Percentiles rank a stretch among this genome's conserved stretches.
Conservation (phyloP, 495 filamentous ascomycete genomes). For the Penicillium pancosmium region DNA sequence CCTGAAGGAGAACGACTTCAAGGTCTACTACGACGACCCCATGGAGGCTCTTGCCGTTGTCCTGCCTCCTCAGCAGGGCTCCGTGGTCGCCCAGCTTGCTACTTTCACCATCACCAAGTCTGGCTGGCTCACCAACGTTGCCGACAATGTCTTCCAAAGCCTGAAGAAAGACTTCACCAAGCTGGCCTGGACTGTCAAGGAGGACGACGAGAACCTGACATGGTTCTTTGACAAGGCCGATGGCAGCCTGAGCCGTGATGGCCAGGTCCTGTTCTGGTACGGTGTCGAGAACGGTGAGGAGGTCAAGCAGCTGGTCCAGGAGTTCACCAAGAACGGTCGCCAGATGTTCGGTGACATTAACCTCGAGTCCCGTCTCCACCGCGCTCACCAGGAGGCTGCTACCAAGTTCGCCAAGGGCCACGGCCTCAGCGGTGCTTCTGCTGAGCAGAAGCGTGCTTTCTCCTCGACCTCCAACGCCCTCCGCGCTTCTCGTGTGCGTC, state of each 20-base stretch:
- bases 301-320: conserved; percentile 81
- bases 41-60: conserved; percentile 97
- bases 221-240: conserved; percentile 99
- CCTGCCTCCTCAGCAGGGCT: conserved; percentile 63
- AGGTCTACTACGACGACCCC: conserved; percentile 93
- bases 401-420: conserved; percentile 56
- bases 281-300: conserved; percentile 85
- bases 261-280: conserved; percentile 96
- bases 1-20: conserved; percentile 76
- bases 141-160: conserved; percentile 94
- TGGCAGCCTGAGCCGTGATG: conserved; percentile 80
- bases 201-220: conserved; percentile 94
- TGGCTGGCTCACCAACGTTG: conserved; percentile 92
- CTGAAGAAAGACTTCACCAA: conserved; percentile 92
- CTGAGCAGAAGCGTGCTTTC: conserved; percentile 66
- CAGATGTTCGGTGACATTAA: conserved; percentile 92
- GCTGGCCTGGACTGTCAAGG: conserved; percentile 95
- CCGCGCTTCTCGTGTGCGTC: conserved; percentile 38
- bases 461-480: conserved; percentile 58
- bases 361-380: conserved; percentile 79
- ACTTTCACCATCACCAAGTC: conserved; percentile 95
- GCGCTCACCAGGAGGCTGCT: conserved; percentile 70
- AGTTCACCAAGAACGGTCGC: conserved; percentile 81
- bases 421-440: conserved; percentile 44
- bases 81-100: conserved; percentile 72